Base-by-base conservation (phyloP, 1,284 basidiomycete species). In the Puccinia horiana region DNA sequence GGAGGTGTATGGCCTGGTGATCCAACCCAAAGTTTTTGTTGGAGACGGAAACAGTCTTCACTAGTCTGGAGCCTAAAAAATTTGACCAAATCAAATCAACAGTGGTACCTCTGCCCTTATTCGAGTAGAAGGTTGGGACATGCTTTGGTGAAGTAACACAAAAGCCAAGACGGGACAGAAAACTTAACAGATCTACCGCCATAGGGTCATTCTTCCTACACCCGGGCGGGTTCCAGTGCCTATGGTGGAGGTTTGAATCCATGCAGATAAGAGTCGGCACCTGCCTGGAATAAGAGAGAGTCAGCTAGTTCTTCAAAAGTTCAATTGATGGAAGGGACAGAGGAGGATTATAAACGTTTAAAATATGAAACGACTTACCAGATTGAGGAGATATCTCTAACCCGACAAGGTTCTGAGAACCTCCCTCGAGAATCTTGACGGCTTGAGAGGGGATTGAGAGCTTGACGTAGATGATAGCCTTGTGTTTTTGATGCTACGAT, bases 41-140 rank as follows among this genome's bases (percentile, higher is more conserved):
- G 8, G 40, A 44, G 23, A 69, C 67, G 8, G 32, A 11, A 4
- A 26, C 12, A 3, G 6, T 6, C 4, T 8, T 2, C 5, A 69
- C 40, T 3, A 69, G 23, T 26, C 42, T 9, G 40, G 67, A 69
- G 6, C 11, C 67, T 44, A 37, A n/a, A 20, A 69, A 69, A 32
- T 61, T 76, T 6, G 56, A 4, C 74, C 74, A 76, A 18, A 63
- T 76, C 26, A 75, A 32, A 32, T 75, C 73, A n/a, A 75, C 56
- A 6, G 73, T 56, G 11, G 44, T 56, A 12, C 49, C 35, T 32
- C 23, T 32, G 9, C 49, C 54, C 37, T 61, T 44, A 4, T 11
- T 6, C 1, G 52, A 76, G 20, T 26, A 56, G 29, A 54, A 56
- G 9, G 74, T 76, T 8, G 74, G 74, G 26, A 61, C 54, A 20